Conservation (phyloP, 2,329 filamentous ascomycete genomes). For the Chaetomium strumarium region DNA sequence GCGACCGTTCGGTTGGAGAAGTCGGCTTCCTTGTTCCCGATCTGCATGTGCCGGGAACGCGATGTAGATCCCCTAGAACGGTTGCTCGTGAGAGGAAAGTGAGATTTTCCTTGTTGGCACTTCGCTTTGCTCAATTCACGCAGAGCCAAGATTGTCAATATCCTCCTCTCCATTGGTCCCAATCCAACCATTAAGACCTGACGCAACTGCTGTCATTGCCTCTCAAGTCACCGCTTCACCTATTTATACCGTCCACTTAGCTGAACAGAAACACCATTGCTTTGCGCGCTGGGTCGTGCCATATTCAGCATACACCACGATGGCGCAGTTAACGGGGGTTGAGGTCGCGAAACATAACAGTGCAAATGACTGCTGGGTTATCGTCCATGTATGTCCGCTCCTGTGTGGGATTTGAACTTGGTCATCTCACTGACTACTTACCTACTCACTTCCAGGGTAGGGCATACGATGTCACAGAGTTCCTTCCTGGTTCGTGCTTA, state of each 20-base stretch:
- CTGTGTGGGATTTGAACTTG: neutral
- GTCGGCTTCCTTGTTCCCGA: neutral
- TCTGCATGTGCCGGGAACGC: neutral
- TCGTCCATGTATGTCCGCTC: conserved; percentile 60
- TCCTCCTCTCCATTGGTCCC: no score
- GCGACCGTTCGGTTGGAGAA: neutral
- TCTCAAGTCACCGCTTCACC: neutral
- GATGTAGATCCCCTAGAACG: no score
- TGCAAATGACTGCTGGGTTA: conserved; percentile 84
- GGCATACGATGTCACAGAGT: conserved; percentile 86
- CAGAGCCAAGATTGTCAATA: no score
- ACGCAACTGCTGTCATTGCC: no score
- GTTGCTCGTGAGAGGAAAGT: no score
- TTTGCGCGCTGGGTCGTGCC: no score
- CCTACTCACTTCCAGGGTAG: conserved; percentile 58
- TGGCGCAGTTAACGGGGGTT: conserved; percentile 43
- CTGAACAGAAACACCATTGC: no score
- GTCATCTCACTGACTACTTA: neutral
- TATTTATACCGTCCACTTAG: neutral
- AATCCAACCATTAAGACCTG: no score
- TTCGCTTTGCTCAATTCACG: neutral
- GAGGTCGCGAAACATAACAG: conserved; percentile 67
- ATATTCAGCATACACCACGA: conserved; percentile 7
- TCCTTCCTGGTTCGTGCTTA: conserved; percentile 58
- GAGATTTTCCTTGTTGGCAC: neutral